Base-by-base conservation (phyloP, 2,329 filamentous ascomycete genomes). In the Acrocalymma vagum region DNA sequence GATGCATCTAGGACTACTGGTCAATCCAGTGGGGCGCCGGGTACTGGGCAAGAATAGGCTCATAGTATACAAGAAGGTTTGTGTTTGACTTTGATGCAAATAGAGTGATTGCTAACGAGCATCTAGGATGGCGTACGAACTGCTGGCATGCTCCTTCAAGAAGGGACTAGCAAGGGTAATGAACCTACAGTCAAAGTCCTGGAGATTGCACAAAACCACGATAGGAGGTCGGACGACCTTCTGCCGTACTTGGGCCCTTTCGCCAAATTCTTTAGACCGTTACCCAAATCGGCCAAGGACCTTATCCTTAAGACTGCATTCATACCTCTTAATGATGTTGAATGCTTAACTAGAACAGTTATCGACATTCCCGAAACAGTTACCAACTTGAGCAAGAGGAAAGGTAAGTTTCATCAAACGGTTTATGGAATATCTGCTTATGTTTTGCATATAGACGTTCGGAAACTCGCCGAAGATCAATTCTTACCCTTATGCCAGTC, bases 201-300 rank as follows among this genome's bases (percentile, higher is more conserved):
- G 29, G 90, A 94, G 59, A 84, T 96, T 49, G 85, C 85, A 2
- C 75, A 83, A 25, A 80, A 87, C 41, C 80, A 84, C 41, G 82
- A 83, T 40, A 82, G 90, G 24, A 85, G 92, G 58, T 83, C 88
- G 11, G 89, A 86, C n/a, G 93, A 97, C 62, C 78, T 95, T 23
- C 76, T 99, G 9, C 92, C 94, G 0, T 97, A 92, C 62, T 72
- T 95, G 2, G 81, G 87, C 4, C 73, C 75, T 1, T 90, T 94
- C 65, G 81, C 88, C 10, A 77, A 78, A 27, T 75, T 85, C 29
- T 83, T 95, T 53, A 81, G 85, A 9, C 76, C 80, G 9, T 68
- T 95, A 0, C 87, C 90, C 1, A 81, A 84, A 37, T 77, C 75
- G 11, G 84, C 83, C 54, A 80, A 78, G 43, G 81, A 90, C 14